These are phyloP conservation scores for Didymella lethalis DNA, from an alignment of 2,329 filamentous ascomycete genomes.

Conservation along the genomic window DNA sequence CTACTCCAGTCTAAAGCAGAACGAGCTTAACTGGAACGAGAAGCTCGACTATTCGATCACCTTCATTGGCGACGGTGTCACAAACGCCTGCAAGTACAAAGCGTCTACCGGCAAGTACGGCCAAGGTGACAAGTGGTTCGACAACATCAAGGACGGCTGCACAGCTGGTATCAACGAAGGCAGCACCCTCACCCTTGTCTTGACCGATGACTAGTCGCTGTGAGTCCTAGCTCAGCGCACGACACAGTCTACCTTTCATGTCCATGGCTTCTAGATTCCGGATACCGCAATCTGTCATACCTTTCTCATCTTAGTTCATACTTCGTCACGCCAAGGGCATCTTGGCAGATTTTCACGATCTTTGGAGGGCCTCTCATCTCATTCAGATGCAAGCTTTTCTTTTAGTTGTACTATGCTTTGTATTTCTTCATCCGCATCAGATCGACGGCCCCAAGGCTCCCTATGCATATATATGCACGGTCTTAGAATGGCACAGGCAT, in stretches of 20 bases:
- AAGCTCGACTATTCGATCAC: conserved; percentile 80
- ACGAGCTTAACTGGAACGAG: conserved; percentile 73
- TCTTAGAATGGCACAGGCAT: neutral
- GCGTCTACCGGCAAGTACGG: conserved; percentile 71
- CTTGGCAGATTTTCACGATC: conserved; percentile 30
- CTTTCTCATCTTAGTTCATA: conserved; percentile 31
- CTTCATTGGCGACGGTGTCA: conserved; percentile 71
- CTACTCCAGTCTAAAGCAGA: conserved; percentile 86
- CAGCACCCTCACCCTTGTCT: conserved; percentile 38
- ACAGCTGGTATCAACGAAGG: conserved; percentile 57
- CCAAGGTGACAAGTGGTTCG: conserved; percentile 52
- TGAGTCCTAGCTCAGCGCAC: neutral
- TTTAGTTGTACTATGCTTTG: conserved; percentile 4
- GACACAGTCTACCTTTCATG: neutral
- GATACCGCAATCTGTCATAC: conserved; percentile 14
- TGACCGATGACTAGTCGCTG: conserved; percentile 34
- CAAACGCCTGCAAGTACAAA: conserved; percentile 64
- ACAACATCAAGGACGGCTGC: conserved; percentile 68
- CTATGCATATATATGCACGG: neutral
- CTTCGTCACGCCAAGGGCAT: conserved; percentile 27
- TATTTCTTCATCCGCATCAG: neutral
- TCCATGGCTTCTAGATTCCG: conserved; percentile 16
- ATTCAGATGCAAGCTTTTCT: conserved; percentile 3
- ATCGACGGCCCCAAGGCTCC: neutral
- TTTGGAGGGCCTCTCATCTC: conserved; percentile 20